Percentiles rank a stretch among this genome's conserved stretches.
phyloP scores from a whole-genome alignment of 108 stramenopile genomes.

The Schizochytrium sp. region DNA sequence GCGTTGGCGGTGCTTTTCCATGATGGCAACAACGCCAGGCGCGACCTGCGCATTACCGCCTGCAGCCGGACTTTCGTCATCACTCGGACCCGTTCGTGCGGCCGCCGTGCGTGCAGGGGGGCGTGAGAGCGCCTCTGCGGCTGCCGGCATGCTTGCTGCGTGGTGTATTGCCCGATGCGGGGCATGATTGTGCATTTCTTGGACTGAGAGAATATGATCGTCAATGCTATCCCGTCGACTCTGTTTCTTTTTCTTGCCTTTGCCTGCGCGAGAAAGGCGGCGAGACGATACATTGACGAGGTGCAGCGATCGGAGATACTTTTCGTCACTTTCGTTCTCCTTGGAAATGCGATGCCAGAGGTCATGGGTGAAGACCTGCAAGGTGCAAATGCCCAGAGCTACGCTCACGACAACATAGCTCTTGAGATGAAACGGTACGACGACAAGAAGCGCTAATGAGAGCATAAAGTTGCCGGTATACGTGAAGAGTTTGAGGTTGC shows the following conservation, averaged over 20 bases:
- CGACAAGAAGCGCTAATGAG: neutral
- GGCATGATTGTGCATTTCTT: too few relatives aligned
- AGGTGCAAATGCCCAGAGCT: neutral
- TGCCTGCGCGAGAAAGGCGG: too few relatives aligned
- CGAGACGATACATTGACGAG: neutral
- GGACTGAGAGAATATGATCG: too few relatives aligned
- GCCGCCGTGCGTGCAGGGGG: too few relatives aligned
- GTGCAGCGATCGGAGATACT: neutral
- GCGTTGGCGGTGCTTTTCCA: neutral
- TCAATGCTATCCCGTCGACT: too few relatives aligned
- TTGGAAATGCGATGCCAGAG: neutral
- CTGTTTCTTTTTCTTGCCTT: too few relatives aligned
- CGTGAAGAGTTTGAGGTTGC: conserved; percentile 3
- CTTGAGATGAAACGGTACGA: neutral
- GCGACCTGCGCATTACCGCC: neutral
- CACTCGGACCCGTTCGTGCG: too few relatives aligned
- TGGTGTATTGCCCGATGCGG: too few relatives aligned
- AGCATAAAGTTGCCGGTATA: neutral
- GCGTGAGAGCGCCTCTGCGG: neutral
- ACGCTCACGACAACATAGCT: neutral
- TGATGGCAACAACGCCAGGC: neutral
- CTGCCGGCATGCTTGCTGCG: neutral
- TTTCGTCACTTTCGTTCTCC: neutral
- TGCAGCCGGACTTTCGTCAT: too few relatives aligned
- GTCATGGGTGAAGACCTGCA: neutral